Evolutionary conservation across 768 basidiomycete species (phyloP).

Genomic region (Agaricus blazei): DNA sequence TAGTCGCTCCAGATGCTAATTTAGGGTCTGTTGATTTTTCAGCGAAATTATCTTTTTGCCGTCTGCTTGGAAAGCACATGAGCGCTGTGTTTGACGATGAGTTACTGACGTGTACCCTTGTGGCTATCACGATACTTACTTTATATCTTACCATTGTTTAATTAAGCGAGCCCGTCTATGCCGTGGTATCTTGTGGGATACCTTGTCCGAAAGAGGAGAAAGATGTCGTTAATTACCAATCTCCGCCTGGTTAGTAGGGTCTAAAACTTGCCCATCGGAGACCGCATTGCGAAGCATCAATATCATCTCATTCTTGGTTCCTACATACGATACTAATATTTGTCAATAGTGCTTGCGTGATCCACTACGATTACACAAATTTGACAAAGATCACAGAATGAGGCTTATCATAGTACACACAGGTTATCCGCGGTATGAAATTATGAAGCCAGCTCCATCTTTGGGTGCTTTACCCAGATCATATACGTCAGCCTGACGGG

Average conservation of each 20-base stretch:
- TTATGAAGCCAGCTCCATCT: no score
- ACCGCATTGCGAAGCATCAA: background rate
- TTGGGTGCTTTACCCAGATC: no score
- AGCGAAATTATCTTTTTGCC: slow-evolving; percentile 25
- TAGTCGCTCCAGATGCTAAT: slow-evolving; percentile 19
- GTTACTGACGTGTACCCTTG: background rate
- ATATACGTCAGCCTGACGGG: no score
- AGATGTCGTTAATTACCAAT: background rate
- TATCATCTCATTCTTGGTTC: background rate
- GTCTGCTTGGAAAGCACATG: slow-evolving; percentile 31
- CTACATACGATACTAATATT: no score
- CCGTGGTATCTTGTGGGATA: slow-evolving; percentile 3
- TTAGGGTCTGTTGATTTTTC: slow-evolving; percentile 15
- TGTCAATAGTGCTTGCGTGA: no score
- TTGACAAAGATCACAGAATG: no score
- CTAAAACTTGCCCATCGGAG: background rate
- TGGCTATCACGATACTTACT: background rate
- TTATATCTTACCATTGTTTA: background rate
- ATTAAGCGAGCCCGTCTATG: background rate
- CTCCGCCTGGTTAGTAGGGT: background rate
- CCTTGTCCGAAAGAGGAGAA: background rate
- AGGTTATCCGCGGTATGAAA: no score
- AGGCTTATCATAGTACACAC: no score
- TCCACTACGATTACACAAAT: no score
- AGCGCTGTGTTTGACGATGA: background rate